A percentile compares a stretch with the other conserved stretches of the same genome.
phyloP scores from a whole-genome alignment of 1,284 basidiomycete species.

The Neolentinus lepideus region DNA sequence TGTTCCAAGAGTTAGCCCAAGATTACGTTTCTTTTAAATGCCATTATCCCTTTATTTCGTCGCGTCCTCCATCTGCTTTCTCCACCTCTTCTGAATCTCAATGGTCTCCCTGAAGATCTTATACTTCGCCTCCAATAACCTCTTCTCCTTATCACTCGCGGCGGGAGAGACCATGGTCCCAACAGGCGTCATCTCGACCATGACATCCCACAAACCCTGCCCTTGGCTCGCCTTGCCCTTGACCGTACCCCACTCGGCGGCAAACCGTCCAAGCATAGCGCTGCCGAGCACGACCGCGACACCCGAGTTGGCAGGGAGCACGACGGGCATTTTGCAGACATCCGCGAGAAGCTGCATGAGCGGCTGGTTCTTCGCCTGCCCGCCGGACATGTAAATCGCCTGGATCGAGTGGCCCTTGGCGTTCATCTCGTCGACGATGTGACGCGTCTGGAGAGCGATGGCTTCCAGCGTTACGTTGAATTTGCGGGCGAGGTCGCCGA shows the following conservation, averaged over 20 bases:
- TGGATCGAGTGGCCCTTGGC: conserved; percentile 77
- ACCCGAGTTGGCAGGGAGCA: conserved; percentile 73
- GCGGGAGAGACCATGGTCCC: conserved; percentile 73
- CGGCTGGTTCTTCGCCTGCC: conserved; percentile 81
- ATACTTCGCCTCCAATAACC: conserved; percentile 87
- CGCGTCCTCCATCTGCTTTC: conserved; percentile 61
- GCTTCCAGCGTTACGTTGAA: conserved; percentile 92
- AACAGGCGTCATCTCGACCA: conserved; percentile 93
- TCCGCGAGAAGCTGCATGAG: conserved; percentile 90
- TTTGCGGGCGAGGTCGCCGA: conserved; percentile 82
- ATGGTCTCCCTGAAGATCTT: conserved; percentile 88
- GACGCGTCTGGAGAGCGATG: conserved; percentile 91
- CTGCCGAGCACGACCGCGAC: conserved; percentile 89
- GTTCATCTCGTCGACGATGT: conserved; percentile 94
- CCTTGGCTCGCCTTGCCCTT: conserved; percentile 40
- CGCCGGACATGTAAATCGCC: conserved; percentile 88
- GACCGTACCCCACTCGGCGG: conserved; percentile 47
- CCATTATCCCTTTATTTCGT: conserved; percentile 7
- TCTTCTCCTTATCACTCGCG: conserved; percentile 56
- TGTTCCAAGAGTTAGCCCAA: background rate
- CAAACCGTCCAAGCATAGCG: conserved; percentile 91
- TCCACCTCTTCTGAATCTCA: conserved; percentile 83
- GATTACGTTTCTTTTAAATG: background rate
- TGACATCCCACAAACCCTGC: conserved; percentile 83
- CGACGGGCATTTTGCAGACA: conserved; percentile 76